A percentile compares a stretch with the other conserved stretches of the same genome.
Evolutionary conservation across 257 asterid genomes (phyloP).

Genomic region (Solanum pinnatisectum): DNA sequence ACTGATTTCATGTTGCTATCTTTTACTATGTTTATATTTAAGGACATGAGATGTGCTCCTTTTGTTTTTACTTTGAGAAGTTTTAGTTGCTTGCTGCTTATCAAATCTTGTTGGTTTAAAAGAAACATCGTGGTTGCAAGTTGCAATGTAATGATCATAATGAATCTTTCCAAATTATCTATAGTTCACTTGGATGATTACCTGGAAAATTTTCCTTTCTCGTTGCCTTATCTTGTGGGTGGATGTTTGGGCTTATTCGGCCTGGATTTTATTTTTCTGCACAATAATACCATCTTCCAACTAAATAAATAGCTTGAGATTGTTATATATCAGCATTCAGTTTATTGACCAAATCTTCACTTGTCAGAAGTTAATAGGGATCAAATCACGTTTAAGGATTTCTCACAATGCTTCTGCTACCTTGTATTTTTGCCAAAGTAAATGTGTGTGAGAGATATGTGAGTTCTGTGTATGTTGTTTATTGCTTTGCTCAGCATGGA

Average conservation of each 20-base stretch:
- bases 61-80: neutral
- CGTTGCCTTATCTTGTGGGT: neutral
- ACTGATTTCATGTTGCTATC: neutral
- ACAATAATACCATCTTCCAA: neutral
- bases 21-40: neutral
- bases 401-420: neutral
- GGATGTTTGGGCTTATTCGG: neutral
- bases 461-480: neutral
- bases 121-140: neutral
- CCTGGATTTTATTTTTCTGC: neutral
- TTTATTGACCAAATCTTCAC: neutral
- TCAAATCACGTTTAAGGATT: neutral
- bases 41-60: neutral
- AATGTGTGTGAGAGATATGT: neutral
- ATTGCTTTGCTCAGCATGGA: neutral
- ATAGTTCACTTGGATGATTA: neutral
- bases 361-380: neutral
- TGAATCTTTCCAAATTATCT: neutral
- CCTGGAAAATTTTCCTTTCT: neutral
- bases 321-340: neutral
- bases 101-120: neutral
- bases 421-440: neutral
- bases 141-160: neutral
- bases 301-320: neutral
- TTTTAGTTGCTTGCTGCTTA: neutral